Conservation (phyloP, 169 alveolate species). For the Ichthyophthirius multifiliis region DNA sequence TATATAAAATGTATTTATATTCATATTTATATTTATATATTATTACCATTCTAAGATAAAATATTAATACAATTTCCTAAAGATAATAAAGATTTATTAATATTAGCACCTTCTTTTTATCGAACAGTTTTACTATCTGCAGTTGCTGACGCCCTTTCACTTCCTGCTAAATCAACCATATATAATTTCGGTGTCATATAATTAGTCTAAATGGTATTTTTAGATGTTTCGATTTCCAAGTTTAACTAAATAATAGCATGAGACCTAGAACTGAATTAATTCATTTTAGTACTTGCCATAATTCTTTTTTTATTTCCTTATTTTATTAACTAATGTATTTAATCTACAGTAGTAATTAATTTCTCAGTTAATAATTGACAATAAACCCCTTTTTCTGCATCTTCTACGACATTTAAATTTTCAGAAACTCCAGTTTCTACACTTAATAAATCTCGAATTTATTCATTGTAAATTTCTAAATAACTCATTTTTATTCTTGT, state of each 20-base stretch:
- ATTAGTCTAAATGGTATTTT: constrained; percentile 10
- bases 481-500: constrained; percentile 42
- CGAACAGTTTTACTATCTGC: constrained; percentile 43
- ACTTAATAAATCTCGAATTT: constrained; percentile 54
- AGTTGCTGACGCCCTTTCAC: constrained; percentile 53
- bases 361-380: constrained; percentile 37
- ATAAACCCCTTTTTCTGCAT: constrained; percentile 45
- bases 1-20: no score
- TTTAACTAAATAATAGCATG: constrained; percentile 52
- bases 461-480: constrained; percentile 69
- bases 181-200: constrained; percentile 41
- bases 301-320: constrained; percentile 57
- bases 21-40: constrained; percentile 26
- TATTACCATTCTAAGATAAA: constrained; percentile 18
- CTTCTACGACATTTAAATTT: constrained; percentile 40
- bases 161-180: constrained; percentile 67
- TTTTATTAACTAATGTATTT: constrained; percentile 28
- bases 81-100: constrained; percentile 55
- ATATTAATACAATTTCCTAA: constrained; percentile 62
- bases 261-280: constrained; percentile 50
- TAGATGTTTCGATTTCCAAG: constrained; percentile 39
- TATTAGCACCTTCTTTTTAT: constrained; percentile 63
- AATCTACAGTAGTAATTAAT: constrained; percentile 25
- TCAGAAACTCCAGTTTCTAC: constrained; percentile 17
- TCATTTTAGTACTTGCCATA: constrained; percentile 51